Percentiles rank a stretch among this genome's conserved stretches.
Conservation (phyloP, 164 flowering plant genomes). For the Protea cynaroides region DNA sequence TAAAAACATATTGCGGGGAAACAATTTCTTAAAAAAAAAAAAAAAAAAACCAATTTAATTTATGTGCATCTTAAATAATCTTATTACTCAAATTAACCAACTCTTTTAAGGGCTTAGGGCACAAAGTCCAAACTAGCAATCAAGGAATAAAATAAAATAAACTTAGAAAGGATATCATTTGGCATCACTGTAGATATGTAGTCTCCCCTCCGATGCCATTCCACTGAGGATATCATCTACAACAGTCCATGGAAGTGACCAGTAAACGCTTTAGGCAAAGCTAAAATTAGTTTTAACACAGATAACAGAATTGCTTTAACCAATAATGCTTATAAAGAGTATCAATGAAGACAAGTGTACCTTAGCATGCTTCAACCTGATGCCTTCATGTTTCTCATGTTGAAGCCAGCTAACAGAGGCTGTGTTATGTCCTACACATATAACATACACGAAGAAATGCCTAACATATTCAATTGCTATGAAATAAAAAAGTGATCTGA, state of each 20-base stretch:
- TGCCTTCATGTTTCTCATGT: constrained; percentile 62
- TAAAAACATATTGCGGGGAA: no score
- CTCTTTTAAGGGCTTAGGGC: no score
- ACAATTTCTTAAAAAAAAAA: no score
- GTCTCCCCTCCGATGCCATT: constrained; percentile 99
- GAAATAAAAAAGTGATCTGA: not conserved
- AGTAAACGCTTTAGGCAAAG: not conserved
- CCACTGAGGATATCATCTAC: constrained; percentile 77
- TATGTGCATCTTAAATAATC: no score
- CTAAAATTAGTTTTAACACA: not conserved
- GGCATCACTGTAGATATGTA: constrained; percentile 88
- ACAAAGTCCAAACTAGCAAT: no score
- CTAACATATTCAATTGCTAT: constrained; percentile 1
- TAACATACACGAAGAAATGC: constrained; percentile 4
- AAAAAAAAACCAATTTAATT: no score
- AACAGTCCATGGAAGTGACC: constrained; percentile 7
- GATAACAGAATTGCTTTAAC: not conserved
- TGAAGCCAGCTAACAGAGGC: constrained; percentile 61
- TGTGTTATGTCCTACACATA: constrained; percentile 26
- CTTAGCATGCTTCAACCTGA: constrained; percentile 78
- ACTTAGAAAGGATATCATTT: constrained; percentile 70
- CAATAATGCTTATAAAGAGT: not conserved
- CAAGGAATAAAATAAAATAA: not conserved
- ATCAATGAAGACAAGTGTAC: constrained; percentile 26
- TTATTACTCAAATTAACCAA: no score